Evolutionary conservation across 148 eudicot species (phyloP).

Genomic region (Rhododendron ferrugineum): DNA sequence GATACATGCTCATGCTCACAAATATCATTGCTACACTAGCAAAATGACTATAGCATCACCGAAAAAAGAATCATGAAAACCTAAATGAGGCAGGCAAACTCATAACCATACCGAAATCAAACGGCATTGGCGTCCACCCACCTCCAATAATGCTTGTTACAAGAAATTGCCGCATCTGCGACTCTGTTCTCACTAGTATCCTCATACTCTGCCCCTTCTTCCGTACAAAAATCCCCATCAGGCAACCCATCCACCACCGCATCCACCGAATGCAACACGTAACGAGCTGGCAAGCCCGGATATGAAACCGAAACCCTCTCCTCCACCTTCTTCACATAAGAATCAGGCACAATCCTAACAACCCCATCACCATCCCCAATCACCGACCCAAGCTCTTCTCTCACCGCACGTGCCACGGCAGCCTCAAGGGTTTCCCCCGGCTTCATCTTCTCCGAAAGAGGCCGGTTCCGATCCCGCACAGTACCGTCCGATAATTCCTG

Average conservation of each 20-base stretch:
- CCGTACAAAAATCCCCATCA: slow-evolving; percentile 64
- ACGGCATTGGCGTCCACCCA: slow-evolving; percentile 65
- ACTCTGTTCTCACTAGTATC: slow-evolving; percentile 25
- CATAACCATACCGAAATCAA: slow-evolving; percentile 27
- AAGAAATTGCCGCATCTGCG: slow-evolving; percentile 47
- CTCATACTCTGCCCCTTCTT: slow-evolving; percentile 64
- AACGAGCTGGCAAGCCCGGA: slow-evolving; percentile 90
- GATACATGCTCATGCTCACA: neutral
- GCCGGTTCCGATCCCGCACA: slow-evolving; percentile 45
- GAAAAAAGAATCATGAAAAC: neutral
- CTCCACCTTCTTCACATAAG: slow-evolving; percentile 72
- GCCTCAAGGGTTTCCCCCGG: slow-evolving; percentile 62
- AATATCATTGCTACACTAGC: neutral
- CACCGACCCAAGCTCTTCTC: slow-evolving; percentile 72
- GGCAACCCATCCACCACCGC: slow-evolving; percentile 81
- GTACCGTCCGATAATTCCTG: slow-evolving; percentile 79
- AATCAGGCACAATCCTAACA: slow-evolving; percentile 46
- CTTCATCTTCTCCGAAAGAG: slow-evolving; percentile 71
- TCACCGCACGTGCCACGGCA: slow-evolving; percentile 58
- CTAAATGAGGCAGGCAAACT: neutral
- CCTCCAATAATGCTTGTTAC: slow-evolving; percentile 82
- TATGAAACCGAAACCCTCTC: slow-evolving; percentile 79
- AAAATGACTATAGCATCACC: neutral
- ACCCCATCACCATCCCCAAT: slow-evolving; percentile 16
- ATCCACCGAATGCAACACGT: slow-evolving; percentile 77